Percentiles rank a stretch among this genome's conserved stretches.
These are phyloP conservation scores for Cunninghamia lanceolata DNA, from an alignment of 75 land plant genomes.

Conservation along the genomic window DNA sequence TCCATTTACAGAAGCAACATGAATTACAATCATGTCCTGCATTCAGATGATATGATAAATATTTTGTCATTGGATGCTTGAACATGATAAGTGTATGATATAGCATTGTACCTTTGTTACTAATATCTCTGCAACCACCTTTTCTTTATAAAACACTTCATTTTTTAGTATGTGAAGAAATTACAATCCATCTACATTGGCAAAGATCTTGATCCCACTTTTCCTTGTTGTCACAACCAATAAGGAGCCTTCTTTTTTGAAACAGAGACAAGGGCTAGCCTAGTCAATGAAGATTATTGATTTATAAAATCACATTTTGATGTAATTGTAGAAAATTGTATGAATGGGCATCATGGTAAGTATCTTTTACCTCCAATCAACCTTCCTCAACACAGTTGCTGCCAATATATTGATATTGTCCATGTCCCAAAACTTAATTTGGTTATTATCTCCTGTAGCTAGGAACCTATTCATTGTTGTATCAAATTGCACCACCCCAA, in stretches of 20 bases:
- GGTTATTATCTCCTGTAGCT: too few species aligned
- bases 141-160: too few species aligned
- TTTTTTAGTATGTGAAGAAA: constrained; percentile 12
- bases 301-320: not conserved
- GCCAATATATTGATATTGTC: constrained; percentile 55
- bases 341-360: not conserved
- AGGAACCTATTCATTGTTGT: constrained; percentile 68
- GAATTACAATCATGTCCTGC: not conserved
- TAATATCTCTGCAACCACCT: not conserved
- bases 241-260: constrained; percentile 27
- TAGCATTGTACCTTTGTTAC: not conserved
- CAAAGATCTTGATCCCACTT: constrained; percentile 25
- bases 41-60: too few species aligned
- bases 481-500: constrained; percentile 69
- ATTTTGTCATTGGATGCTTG: not conserved
- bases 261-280: constrained; percentile 14
- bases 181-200: constrained; percentile 19
- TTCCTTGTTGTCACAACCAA: constrained; percentile 28
- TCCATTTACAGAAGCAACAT: not conserved
- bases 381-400: constrained; percentile 63
- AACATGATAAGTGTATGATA: not conserved
- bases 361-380: too few species aligned
- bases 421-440: too few species aligned
- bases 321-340: not conserved
- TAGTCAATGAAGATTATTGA: too few species aligned